Conservation (phyloP, 106 monocot species). For the Vanilla planifolia region DNA sequence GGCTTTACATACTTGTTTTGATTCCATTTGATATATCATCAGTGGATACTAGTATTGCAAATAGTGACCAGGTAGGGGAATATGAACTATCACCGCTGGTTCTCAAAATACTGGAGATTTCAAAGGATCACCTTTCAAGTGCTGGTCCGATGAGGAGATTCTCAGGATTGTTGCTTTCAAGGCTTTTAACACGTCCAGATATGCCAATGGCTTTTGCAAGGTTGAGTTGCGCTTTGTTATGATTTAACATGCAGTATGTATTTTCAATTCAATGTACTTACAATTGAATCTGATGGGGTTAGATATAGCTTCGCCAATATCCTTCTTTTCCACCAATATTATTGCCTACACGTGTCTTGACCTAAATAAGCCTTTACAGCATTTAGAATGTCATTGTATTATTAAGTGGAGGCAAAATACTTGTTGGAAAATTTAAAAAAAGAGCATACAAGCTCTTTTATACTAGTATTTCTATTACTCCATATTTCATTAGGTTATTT, state of each 20-base stretch:
- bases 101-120: slow-evolving; percentile 68
- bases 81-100: slow-evolving; percentile 59
- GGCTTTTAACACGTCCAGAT: slow-evolving; percentile 94
- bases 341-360: no score
- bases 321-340: neutral
- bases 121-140: slow-evolving; percentile 83
- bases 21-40: slow-evolving; percentile 95
- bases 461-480: no score
- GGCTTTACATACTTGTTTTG: slow-evolving; percentile 95
- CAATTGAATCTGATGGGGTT: neutral
- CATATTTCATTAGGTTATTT: no score
- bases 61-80: slow-evolving; percentile 16
- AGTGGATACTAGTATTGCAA: slow-evolving; percentile 66
- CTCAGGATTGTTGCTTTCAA: slow-evolving; percentile 78
- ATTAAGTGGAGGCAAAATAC: no score
- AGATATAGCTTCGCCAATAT: neutral
- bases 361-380: no score
- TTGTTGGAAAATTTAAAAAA: no score
- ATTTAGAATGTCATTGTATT: no score
- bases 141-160: slow-evolving; percentile 96
- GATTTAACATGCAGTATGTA: neutral
- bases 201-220: slow-evolving; percentile 69
- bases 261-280: neutral
- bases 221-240: slow-evolving; percentile 18
- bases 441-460: no score